Evolutionary conservation across 108 stramenopile genomes (phyloP).

Genomic region (Mediolabrus comicus): DNA sequence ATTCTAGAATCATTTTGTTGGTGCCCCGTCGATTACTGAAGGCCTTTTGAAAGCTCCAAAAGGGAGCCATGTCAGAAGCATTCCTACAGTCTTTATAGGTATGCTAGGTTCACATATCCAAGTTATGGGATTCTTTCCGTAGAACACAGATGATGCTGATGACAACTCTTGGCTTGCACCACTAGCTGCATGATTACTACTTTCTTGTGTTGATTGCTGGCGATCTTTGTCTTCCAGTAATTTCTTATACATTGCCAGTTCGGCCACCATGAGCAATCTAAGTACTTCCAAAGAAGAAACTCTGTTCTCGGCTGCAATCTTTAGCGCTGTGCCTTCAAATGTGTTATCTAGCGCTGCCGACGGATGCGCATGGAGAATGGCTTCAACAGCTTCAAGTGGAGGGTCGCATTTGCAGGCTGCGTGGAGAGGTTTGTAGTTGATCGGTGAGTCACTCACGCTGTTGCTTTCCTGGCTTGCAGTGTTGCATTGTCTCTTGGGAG

Average conservation of each 20-base stretch:
- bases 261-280: constrained; percentile 27
- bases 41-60: constrained; percentile 33
- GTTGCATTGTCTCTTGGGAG: no score
- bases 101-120: constrained; percentile 52
- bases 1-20: background rate
- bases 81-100: constrained; percentile 64
- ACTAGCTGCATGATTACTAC: background rate
- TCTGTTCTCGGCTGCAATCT: constrained; percentile 30
- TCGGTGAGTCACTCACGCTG: background rate
- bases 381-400: constrained; percentile 21
- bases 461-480: background rate
- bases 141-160: background rate
- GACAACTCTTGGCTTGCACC: background rate
- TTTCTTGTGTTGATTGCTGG: background rate
- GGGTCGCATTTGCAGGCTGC: constrained; percentile 32
- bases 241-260: constrained; percentile 36
- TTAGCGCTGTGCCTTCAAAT: constrained; percentile 31
- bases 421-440: constrained; percentile 26
- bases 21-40: constrained; percentile 2
- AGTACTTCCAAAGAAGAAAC: constrained; percentile 6
- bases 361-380: constrained; percentile 28
- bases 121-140: constrained; percentile 33
- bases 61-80: constrained; percentile 41
- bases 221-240: background rate
- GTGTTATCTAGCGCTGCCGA: constrained; percentile 19